Conservation (phyloP, 2,329 filamentous ascomycete species). For the Cladobotryum protrusum region DNA sequence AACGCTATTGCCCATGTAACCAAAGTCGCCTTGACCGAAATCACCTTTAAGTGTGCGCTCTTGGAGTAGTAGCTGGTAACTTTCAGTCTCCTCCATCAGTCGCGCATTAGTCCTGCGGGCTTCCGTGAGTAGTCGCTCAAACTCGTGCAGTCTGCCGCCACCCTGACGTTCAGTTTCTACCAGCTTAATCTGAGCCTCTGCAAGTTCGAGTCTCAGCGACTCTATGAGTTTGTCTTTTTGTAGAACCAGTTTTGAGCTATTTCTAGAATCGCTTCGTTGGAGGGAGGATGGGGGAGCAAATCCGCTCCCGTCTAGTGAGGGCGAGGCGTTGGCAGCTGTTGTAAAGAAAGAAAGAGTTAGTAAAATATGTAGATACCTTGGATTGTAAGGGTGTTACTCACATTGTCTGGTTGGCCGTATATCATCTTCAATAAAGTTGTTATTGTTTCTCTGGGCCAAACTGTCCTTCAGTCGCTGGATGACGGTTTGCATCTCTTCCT, state of each 20-base stretch:
- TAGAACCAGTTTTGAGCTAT: constrained; percentile 80
- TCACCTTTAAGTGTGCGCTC: constrained; percentile 95
- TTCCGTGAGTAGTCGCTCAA: constrained; percentile 87
- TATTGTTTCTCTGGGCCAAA: constrained; percentile 64
- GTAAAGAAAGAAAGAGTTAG: constrained; percentile 17
- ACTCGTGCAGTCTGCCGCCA: constrained; percentile 76
- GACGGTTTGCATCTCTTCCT: constrained; percentile 84
- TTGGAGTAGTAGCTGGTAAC: constrained; percentile 88
- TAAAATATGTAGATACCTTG: neutral
- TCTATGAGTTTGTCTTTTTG: constrained; percentile 98
- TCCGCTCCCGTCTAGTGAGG: constrained; percentile 65
- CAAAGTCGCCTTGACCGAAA: constrained; percentile 75
- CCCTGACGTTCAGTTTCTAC: constrained; percentile 92
- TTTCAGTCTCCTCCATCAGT: constrained; percentile 97
- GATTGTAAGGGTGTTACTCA: constrained; percentile 30
- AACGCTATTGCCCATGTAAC: constrained; percentile 54
- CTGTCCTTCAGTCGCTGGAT: constrained; percentile 91
- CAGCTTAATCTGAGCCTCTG: constrained; percentile 91
- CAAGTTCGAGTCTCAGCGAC: constrained; percentile 81
- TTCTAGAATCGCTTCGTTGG: constrained; percentile 81
- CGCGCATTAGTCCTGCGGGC: constrained; percentile 92
- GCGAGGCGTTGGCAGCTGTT: constrained; percentile 49
- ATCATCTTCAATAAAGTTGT: constrained; percentile 42
- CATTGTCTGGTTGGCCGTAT: constrained; percentile 52
- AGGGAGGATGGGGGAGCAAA: constrained; percentile 83